Conservation (phyloP, 441 rosid genomes). For the Manihot esculenta region DNA sequence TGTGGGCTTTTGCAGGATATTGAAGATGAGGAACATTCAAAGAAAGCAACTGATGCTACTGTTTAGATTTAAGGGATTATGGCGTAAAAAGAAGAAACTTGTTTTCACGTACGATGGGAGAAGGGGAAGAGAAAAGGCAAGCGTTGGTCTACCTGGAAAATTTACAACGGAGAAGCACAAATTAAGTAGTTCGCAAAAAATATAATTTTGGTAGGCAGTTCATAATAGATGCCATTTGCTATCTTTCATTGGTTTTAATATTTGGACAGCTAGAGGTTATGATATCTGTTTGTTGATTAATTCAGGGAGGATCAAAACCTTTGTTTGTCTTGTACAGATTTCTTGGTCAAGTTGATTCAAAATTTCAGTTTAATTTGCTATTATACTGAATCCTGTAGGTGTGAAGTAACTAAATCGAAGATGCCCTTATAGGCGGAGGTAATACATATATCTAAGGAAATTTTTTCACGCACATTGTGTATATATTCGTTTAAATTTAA, state of each 20-base stretch:
- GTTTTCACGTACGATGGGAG: slow-evolving; percentile 4
- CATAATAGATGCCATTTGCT: background rate
- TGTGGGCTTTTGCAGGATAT: slow-evolving; percentile 51
- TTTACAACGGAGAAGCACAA: background rate
- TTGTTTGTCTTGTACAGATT: slow-evolving; percentile 32
- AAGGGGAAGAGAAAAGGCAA: background rate
- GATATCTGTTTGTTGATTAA: slow-evolving; percentile 3
- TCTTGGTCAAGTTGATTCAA: slow-evolving; percentile 2
- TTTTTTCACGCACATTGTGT: too few relatives aligned
- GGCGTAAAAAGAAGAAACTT: background rate
- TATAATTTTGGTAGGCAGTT: background rate
- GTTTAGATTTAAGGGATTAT: slow-evolving; percentile 20
- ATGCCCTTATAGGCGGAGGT: too few relatives aligned
- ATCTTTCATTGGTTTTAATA: slow-evolving; percentile 23
- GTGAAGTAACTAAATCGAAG: too few relatives aligned
- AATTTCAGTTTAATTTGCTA: too few relatives aligned
- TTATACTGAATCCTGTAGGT: background rate
- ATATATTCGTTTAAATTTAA: too few relatives aligned
- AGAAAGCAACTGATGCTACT: slow-evolving; percentile 29
- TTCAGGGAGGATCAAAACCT: background rate
- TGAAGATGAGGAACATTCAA: slow-evolving; percentile 58
- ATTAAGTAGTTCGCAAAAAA: background rate
- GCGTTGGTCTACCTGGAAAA: background rate
- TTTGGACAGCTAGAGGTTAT: slow-evolving; percentile 10
- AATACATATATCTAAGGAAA: too few relatives aligned